phyloP scores from a whole-genome alignment of 2,329 filamentous ascomycete genomes.

The Neospermospora avenae region DNA sequence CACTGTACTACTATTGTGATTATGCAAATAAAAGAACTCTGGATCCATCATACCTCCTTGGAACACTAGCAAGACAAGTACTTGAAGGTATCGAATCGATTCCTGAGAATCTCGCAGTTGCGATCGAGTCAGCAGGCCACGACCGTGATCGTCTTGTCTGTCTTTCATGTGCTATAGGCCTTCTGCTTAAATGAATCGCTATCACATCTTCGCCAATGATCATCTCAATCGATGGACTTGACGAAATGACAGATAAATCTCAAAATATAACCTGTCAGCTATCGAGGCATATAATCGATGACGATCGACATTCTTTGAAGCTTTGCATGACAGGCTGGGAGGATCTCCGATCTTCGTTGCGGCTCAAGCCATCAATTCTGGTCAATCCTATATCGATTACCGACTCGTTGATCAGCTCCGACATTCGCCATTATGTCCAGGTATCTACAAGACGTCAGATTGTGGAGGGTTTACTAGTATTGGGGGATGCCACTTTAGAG shows the following conservation, averaged over 20 bases:
- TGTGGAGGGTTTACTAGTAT: slow-evolving; percentile 6
- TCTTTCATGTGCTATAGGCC: background rate
- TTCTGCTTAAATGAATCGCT: slow-evolving; percentile 2
- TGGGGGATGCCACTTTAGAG: slow-evolving; percentile 8
- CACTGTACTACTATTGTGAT: slow-evolving; percentile 20
- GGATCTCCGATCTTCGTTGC: slow-evolving; percentile 2
- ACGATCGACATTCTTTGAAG: background rate
- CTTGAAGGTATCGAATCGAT: slow-evolving; percentile 2
- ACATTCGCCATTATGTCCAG: slow-evolving; percentile 15
- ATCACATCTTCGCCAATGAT: background rate
- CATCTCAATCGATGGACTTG: slow-evolving; percentile 15
- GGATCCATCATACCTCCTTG: slow-evolving; percentile 15
- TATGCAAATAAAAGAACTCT: slow-evolving; percentile 22
- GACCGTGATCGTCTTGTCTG: slow-evolving; percentile 7
- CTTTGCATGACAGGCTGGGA: slow-evolving; percentile 12
- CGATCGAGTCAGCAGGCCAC: slow-evolving; percentile 9
- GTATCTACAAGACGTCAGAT: slow-evolving; percentile 1
- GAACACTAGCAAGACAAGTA: slow-evolving; percentile 8
- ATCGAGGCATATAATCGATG: background rate
- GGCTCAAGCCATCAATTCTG: background rate
- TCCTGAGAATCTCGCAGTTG: slow-evolving; percentile 2
- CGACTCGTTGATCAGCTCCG: slow-evolving; percentile 2
- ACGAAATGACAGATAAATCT: slow-evolving; percentile 12
- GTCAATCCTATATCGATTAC: background rate
- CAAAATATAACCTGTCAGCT: slow-evolving; percentile 4